A percentile compares a stretch with the other conserved stretches of the same genome.
Evolutionary conservation across 78 protist genomes (phyloP).

Genomic region (Dictyostelium intermedium): DNA sequence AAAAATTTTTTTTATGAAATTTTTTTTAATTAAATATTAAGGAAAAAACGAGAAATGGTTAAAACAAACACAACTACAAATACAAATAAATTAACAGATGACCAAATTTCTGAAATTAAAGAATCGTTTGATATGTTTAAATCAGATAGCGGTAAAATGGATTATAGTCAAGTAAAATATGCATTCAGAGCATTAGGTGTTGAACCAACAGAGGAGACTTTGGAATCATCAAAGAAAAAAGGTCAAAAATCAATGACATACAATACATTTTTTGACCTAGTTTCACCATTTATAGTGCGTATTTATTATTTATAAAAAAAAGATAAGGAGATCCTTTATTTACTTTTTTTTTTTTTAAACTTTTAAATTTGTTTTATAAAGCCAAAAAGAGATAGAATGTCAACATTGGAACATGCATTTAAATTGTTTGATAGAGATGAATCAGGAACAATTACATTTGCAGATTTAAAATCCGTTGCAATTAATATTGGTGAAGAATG

Average conservation of each 20-base stretch:
- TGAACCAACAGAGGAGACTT: not conserved
- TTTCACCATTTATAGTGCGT: constrained; percentile 16
- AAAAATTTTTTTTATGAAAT: not conserved
- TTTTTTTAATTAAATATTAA: not conserved
- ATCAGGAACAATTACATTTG: constrained; percentile 49
- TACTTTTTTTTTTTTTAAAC: not conserved
- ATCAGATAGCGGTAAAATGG: constrained; percentile 52
- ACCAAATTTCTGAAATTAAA: constrained; percentile 28
- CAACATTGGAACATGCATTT: constrained; percentile 66
- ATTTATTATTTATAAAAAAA: not conserved
- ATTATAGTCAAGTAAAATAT: constrained; percentile 17
- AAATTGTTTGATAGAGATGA: constrained; percentile 64
- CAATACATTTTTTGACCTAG: constrained; percentile 18
- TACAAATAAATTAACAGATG: constrained; percentile 3
- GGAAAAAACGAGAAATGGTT: not conserved
- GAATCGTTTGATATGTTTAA: constrained; percentile 67
- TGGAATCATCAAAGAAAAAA: not conserved
- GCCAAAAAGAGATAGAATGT: constrained; percentile 40
- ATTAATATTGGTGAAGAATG: constrained; percentile 48
- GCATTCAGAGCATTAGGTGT: constrained; percentile 67
- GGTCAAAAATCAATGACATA: constrained; percentile 1
- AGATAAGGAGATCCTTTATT: not conserved
- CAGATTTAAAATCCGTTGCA: constrained; percentile 49
- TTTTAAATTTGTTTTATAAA: not conserved
- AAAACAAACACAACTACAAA: not conserved